Evolutionary conservation across 495 filamentous ascomycete species (phyloP), one percentile per base, ranked within the genome.

Genomic region (Penicillium silybi): DNA sequence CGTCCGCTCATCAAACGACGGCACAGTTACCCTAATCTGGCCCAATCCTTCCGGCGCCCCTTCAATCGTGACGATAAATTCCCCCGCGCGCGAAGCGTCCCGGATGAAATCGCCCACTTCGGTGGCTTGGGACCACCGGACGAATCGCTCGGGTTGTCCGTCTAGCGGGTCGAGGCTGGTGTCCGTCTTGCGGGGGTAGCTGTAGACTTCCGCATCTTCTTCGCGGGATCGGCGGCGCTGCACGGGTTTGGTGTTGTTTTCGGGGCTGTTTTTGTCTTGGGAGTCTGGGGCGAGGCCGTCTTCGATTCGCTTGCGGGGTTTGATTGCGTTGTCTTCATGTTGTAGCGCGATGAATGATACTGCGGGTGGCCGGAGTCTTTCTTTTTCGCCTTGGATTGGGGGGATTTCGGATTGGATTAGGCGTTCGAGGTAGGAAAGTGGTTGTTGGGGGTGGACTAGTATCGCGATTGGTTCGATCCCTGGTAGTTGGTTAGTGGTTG

Each of bases 31-130:
- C 10, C 80, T 76, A 67, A 96, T 85, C 61, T 90, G 83, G n/a
- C 63, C 63, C n/a, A 70, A 48, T 15, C 69, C 69, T 11, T 76
- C 54, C 6, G 79, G 69, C 25, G 83, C 79, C 0, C 88, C 88
- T 59, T 93, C 85, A 55, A 97, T 87, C 48, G 87, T 84, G 19
- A 96, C 80, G 19, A 86, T 83, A 64, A 97, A 97, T 59, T 95
- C 89, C 41, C 86, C 76, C 0, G 85, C 86, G 0, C 89, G 78
- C 4, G 91, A 86, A 0, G 92, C 92, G 59, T 96, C 92, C 4
- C 90, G 88, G 53, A 97, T 90, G 67, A 97, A 97, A 70, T 97
- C 92, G 9, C 92, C 92, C 23, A 97, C 85, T 58, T 97, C 92
- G 9, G 92, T 96, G 15, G 83, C 85, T 35, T 82, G 80, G 17